Evolutionary conservation across 1,284 basidiomycete genomes (phyloP), one percentile per base, ranked within the genome.

Genomic region (Stygiomarasmius scandens): DNA sequence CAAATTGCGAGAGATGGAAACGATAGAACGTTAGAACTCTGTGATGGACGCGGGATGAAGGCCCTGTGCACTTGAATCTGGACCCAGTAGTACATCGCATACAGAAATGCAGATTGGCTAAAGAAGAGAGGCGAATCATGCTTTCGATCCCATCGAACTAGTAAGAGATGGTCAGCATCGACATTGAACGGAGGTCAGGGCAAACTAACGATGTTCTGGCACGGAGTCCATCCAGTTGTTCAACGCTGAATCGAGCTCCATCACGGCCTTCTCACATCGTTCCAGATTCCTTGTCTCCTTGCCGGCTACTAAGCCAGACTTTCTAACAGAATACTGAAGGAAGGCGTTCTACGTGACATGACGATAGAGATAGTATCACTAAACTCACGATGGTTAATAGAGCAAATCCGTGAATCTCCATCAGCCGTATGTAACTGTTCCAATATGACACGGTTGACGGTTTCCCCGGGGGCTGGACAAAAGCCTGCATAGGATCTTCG

Each of bases 131-230:
- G 25, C 59, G 86, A 61, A 43, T 77, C 67, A n/a, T 77, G 75
- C 10, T 79, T 71, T 0, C 85, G 82, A 69, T 90, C 82, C 89
- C 87, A 89, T 29, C 74, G 75, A 29, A 84, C 83, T 85, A 51
- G 22, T 25, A n/a, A 22, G 20, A 46, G 23, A 44, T 32, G 14
- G 4, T 51, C 11, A 16, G 5, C 32, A 11, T 6, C 16, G 16
- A 2, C n/a, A 5, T 12, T 19, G 11, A 16, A 34, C 4, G 24
- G 47, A 22, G 16, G 29, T 2, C 10, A 38, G 19, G 5, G 23
- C 19, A 20, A 24, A 55, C 76, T 59, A 70, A 78, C 67, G 70
- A 53, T 80, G 58, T 10, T 56, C 44, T 6, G 58, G 58, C 25
- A 59, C 38, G 10, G 25, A 23, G 22, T 54, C 58, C 2, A 49